Evolutionary conservation across 345 rosid species (phyloP), one percentile per base, ranked within the genome.

Genomic region (Brassica rapa): DNA sequence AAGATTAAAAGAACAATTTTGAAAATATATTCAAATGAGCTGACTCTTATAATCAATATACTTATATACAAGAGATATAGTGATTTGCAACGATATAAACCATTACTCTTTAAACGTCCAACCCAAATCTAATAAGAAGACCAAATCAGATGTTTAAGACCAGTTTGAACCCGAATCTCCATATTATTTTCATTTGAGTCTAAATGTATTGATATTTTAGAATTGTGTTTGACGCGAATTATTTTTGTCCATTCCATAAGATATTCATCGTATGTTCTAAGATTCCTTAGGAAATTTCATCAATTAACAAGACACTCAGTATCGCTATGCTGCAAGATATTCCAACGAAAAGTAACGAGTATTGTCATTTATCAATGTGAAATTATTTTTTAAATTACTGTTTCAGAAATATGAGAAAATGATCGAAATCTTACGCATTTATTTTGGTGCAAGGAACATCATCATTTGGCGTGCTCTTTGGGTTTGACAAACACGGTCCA

Each of bases 401-500:
- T 35, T 21, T 25, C 2, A 53, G 39, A 62, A 63, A 64, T 23
- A 21, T 66, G 69, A 25, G 71, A 51, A 46, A 29, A 51, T 24
- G 41, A 68, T 51, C 62, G 37, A 41, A 46, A 68, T 6, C 7
- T 12, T 12, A 9, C 9, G 25, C 72, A 51, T 68, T n/a, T 68
- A 62, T 46, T 62, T 73, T 69, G 59, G 78, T 62, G 66, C 75
- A 68, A 74, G 82, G 62, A 68, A 80, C 82, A 80, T 69, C 59
- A 80, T 80, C 62, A 80, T 80, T 74, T 29, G 51, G 82, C 79
- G 82, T 80, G 82, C 72, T 74, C 71, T 74, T 69, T 30, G 4
- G 9, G 61, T 55, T 49, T 79, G 74, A 67, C 43, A 66, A 46
- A 73, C 70, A 61, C 46, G 57, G 69, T 68, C 65, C 35, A 73